phyloP scores from a whole-genome alignment of 2,329 filamentous ascomycete species.

The Leptographium wingfieldii region DNA sequence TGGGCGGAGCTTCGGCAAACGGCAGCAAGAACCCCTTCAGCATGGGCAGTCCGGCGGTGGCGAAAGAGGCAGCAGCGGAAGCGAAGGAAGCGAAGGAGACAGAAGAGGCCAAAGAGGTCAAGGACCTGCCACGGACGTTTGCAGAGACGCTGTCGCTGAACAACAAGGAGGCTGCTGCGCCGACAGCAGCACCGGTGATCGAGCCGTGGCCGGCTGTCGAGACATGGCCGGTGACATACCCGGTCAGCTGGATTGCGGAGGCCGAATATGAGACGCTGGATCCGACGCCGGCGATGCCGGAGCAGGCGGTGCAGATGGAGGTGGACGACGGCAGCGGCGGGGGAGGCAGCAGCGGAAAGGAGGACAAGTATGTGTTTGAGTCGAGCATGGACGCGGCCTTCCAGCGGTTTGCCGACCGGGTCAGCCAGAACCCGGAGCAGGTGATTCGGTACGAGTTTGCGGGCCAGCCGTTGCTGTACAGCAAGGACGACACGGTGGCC shows the following conservation, averaged over 20 bases:
- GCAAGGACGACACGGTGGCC: conserved; percentile 61
- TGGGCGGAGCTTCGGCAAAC: conserved; percentile 12
- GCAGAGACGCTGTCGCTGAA: conserved; percentile 68
- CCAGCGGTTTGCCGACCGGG: conserved; percentile 65
- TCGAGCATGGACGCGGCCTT: conserved; percentile 63
- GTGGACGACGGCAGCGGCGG: conserved; percentile 20
- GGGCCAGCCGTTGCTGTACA: conserved; percentile 67
- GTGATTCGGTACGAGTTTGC: conserved; percentile 69
- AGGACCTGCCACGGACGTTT: conserved; percentile 46
- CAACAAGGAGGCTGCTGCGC: conserved; percentile 24
- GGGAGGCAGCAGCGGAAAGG: conserved; percentile 27
- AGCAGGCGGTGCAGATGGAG: conserved; percentile 36
- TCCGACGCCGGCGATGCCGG: conserved; percentile 34
- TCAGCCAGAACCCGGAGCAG: conserved; percentile 72
- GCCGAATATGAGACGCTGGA: conserved; percentile 87
- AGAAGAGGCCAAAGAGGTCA: neutral
- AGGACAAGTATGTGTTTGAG: conserved; percentile 63
- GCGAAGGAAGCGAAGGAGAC: neutral
- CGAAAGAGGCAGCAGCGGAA: neutral
- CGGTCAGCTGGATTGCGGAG: conserved; percentile 66
- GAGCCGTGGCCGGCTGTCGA: conserved; percentile 66
- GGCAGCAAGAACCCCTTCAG: conserved; percentile 9
- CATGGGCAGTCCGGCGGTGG: neutral
- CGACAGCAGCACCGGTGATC: conserved; percentile 26
- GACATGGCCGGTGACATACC: conserved; percentile 58